Percentiles rank a stretch among this genome's conserved stretches.
These are phyloP conservation scores for Nissolia schottii DNA, from an alignment of 306 rosid genomes.

Conservation along the genomic window DNA sequence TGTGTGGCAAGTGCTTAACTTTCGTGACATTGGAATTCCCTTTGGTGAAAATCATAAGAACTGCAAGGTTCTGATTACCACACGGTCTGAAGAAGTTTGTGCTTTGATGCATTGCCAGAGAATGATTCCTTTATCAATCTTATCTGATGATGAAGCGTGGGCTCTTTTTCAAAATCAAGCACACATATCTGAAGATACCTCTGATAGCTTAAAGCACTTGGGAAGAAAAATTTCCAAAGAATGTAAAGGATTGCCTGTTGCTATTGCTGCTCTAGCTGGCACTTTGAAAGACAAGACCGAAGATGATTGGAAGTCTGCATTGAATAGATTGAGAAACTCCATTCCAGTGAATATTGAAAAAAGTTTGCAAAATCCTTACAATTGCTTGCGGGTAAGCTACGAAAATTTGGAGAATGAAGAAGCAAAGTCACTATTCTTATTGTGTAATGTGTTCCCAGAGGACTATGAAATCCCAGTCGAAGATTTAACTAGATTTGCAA, in stretches of 20 bases:
- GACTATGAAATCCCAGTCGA: not conserved
- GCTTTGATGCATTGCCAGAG: not conserved
- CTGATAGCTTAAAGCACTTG: not conserved
- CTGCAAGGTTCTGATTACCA: not conserved
- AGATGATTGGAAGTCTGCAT: not conserved
- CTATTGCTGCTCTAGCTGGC: not conserved
- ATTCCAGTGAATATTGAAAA: not conserved
- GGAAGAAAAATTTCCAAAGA: not conserved
- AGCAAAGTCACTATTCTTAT: not conserved
- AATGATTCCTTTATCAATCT: not conserved
- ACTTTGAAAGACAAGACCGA: not conserved
- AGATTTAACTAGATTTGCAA: not conserved
- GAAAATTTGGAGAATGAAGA: not conserved
- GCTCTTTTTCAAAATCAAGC: not conserved
- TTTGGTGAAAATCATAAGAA: not conserved
- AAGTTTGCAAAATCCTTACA: not conserved
- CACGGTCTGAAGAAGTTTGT: not conserved
- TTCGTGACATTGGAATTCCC: not conserved
- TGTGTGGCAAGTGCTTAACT: not conserved
- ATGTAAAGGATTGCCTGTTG: slow-evolving; percentile 15
- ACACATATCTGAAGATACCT: no score
- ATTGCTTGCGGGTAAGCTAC: not conserved
- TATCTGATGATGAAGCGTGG: not conserved
- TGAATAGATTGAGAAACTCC: not conserved
- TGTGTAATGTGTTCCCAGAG: slow-evolving; percentile 12